These are phyloP conservation scores for Solanum hybrid DNA, from an alignment of 305 asterid genomes.

Conservation along the genomic window DNA sequence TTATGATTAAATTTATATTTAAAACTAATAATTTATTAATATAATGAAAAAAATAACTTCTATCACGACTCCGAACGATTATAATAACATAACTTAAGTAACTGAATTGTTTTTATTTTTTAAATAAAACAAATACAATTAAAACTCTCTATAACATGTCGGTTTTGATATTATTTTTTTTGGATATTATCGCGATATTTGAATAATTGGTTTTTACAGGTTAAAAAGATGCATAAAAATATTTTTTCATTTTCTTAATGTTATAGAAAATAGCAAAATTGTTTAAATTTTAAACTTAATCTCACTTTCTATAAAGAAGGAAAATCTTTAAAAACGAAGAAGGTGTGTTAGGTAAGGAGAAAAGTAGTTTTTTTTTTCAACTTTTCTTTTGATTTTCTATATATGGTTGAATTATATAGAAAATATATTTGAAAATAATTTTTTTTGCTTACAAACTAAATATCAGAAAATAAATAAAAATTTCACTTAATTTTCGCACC, in stretches of 20 bases:
- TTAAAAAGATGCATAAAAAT: neutral
- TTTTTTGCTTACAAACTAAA: too few relatives aligned
- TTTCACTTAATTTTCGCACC: too few relatives aligned
- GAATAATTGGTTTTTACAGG: neutral
- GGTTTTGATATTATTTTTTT: neutral
- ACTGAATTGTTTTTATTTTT: neutral
- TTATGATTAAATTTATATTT: too few relatives aligned
- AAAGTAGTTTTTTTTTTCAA: too few relatives aligned
- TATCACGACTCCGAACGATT: too few relatives aligned
- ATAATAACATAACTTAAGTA: neutral
- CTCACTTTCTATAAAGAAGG: neutral
- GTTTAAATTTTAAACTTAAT: too few relatives aligned
- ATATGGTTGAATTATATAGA: too few relatives aligned
- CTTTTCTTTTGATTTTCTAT: too few relatives aligned
- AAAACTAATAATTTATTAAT: too few relatives aligned
- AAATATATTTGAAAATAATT: too few relatives aligned
- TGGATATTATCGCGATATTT: neutral
- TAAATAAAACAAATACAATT: neutral
- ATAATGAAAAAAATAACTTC: neutral
- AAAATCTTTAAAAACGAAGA: neutral
- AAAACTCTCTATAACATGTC: neutral
- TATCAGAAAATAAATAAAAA: too few relatives aligned
- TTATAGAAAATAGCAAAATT: neutral
- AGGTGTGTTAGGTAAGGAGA: too few relatives aligned
- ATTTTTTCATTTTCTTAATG: neutral